phyloP scores from a whole-genome alignment of 768 basidiomycete genomes.

The Lanmaoa rubissima region DNA sequence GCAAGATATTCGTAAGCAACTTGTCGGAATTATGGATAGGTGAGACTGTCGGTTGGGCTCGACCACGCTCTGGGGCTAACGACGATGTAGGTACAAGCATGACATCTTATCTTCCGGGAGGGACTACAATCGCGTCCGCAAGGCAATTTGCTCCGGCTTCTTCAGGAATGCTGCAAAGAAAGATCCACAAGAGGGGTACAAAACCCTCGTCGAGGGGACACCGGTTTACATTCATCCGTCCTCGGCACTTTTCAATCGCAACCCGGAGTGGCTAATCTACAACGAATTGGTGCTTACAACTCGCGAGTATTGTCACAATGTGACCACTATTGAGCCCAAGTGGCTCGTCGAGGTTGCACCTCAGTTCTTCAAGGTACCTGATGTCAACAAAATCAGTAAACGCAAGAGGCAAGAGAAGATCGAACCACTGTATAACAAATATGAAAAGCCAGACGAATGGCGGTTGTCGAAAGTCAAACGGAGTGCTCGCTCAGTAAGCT shows the following conservation, averaged over 20 bases:
- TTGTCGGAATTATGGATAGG: constrained; percentile 99
- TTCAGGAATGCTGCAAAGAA: constrained; percentile 99
- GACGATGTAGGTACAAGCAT: constrained; percentile 78
- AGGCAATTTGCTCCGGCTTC: constrained; percentile 95
- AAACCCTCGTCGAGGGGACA: constrained; percentile 96
- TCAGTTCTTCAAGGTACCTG: constrained; percentile 98
- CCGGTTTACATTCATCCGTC: constrained; percentile 99
- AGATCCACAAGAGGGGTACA: constrained; percentile 97
- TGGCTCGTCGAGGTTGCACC: constrained; percentile 99
- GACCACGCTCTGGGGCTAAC: constrained; percentile 2
- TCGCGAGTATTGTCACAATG: constrained; percentile 91
- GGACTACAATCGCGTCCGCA: constrained; percentile 90
- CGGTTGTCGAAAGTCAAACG: constrained; percentile 88
- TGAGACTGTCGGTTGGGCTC: constrained; percentile 37
- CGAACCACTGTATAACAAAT: constrained; percentile 93
- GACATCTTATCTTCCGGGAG: constrained; percentile 90
- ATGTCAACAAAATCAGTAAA: constrained; percentile 96
- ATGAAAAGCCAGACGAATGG: constrained; percentile 95
- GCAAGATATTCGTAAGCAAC: constrained; percentile 96
- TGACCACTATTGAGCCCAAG: constrained; percentile 95
- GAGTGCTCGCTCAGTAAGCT: constrained; percentile 74
- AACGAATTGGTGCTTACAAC: constrained; percentile 96
- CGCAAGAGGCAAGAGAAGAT: constrained; percentile 96
- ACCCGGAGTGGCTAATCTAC: constrained; percentile 95
- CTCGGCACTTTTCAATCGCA: constrained; percentile 93